Evolutionary conservation across 495 filamentous ascomycete genomes (phyloP).

Genomic region (Penicillium roqueforti): DNA sequence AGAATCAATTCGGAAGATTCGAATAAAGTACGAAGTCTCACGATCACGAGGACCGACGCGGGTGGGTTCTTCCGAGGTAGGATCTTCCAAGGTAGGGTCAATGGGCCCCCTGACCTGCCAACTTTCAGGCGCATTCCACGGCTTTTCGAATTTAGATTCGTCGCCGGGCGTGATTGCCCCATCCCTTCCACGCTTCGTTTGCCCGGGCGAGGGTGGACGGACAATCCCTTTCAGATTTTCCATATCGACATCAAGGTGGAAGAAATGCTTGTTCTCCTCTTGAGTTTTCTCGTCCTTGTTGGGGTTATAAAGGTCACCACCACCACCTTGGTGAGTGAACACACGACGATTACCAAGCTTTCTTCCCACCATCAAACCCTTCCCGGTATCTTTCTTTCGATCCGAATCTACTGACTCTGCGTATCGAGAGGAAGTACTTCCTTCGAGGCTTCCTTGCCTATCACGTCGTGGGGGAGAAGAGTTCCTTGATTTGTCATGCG

Average conservation of each 20-base stretch:
- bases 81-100: constrained; percentile 51
- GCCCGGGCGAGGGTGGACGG: constrained; percentile 26
- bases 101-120: constrained; percentile 79
- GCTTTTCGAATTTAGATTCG: constrained; percentile 14
- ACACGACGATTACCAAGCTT: constrained; percentile 46
- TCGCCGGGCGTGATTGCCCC: constrained; percentile 47
- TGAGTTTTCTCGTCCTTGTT: constrained; percentile 28
- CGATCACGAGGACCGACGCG: constrained; percentile 50
- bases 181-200: constrained; percentile 19
- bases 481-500: constrained; percentile 26
- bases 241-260: constrained; percentile 78
- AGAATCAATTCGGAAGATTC: constrained; percentile 89
- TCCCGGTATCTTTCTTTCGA: constrained; percentile 41
- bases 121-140: constrained; percentile 87
- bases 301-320: constrained; percentile 15
- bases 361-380: constrained; percentile 31
- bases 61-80: constrained; percentile 47
- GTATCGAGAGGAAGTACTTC: constrained; percentile 19
- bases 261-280: constrained; percentile 45
- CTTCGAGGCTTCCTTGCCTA: constrained; percentile 45
- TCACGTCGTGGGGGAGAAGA: constrained; percentile 49
- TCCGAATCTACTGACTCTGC: constrained; percentile 38
- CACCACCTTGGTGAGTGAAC: constrained; percentile 51
- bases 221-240: constrained; percentile 81
- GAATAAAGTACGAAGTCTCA: constrained; percentile 77